A percentile compares a stretch with the other conserved stretches of the same genome.
Evolutionary conservation across 371 early-diverging fungal genomes (phyloP).

Genomic region (Apophysomyces ossiformis): DNA sequence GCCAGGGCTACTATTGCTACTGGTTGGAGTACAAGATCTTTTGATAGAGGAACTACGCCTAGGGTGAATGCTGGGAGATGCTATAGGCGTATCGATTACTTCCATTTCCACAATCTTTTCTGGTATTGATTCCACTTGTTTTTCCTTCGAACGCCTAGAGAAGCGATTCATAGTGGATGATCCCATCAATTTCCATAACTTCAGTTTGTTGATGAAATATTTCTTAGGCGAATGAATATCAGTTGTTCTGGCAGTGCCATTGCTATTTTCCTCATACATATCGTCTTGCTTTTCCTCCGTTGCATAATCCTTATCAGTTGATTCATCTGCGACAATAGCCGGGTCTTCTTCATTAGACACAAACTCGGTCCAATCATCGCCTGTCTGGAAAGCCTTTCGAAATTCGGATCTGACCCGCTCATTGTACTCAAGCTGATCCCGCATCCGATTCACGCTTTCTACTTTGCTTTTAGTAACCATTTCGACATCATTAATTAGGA

Average conservation of each 20-base stretch:
- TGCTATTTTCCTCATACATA: not conserved
- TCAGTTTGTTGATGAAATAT: conserved; percentile 30
- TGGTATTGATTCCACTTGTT: conserved; percentile 24
- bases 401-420: conserved; percentile 45
- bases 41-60: conserved; percentile 11
- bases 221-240: conserved; percentile 19
- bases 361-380: conserved; percentile 49
- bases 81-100: conserved; percentile 42
- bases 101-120: conserved; percentile 50
- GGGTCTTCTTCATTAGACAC: conserved; percentile 20
- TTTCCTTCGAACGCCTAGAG: conserved; percentile 25
- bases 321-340: conserved; percentile 5
- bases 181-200: conserved; percentile 30
- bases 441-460: conserved; percentile 55
- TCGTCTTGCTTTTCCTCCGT: not conserved
- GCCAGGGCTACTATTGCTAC: conserved; percentile 18
- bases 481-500: conserved; percentile 42
- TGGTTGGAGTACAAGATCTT: conserved; percentile 9
- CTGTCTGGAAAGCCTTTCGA: conserved; percentile 39
- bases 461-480: conserved; percentile 40
- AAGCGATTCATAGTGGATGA: conserved; percentile 26
- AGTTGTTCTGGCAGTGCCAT: not conserved
- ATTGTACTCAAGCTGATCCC: conserved; percentile 49
- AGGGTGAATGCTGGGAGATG: conserved; percentile 33
- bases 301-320: not conserved